Conservation (phyloP, 208 protist genomes). For the Trypanosoma boissoni region DNA sequence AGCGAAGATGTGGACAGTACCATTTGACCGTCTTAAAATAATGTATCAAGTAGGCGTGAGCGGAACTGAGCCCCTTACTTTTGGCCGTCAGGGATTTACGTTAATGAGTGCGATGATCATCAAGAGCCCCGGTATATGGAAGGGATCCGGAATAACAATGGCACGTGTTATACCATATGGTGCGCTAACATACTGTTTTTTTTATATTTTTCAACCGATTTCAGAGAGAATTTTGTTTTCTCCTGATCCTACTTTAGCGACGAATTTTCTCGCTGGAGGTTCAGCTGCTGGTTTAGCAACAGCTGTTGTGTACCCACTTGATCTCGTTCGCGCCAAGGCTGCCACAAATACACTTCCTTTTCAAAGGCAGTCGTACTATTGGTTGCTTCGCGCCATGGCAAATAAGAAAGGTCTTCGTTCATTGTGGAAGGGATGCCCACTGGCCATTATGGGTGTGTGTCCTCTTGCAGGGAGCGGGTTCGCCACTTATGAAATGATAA, state of each 20-base stretch:
- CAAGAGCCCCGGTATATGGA: slow-evolving; percentile 80
- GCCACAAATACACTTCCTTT: slow-evolving; percentile 31
- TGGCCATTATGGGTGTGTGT: slow-evolving; percentile 88
- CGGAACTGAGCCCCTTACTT: slow-evolving; percentile 22
- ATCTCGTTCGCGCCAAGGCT: slow-evolving; percentile 82
- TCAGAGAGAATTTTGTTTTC: slow-evolving; percentile 67
- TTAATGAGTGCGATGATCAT: slow-evolving; percentile 49
- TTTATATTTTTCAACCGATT: slow-evolving; percentile 88
- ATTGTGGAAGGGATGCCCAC: slow-evolving; percentile 74
- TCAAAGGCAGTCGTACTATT: slow-evolving; percentile 71
- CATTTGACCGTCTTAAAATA: slow-evolving; percentile 93
- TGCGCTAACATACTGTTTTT: slow-evolving; percentile 89
- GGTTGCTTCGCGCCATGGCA: slow-evolving; percentile 64
- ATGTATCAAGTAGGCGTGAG: slow-evolving; percentile 87
- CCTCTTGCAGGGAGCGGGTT: slow-evolving; percentile 89
- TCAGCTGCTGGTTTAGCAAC: slow-evolving; percentile 82
- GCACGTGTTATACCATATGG: slow-evolving; percentile 93
- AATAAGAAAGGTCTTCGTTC: slow-evolving; percentile 45
- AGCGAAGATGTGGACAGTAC: slow-evolving; percentile 87
- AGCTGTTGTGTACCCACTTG: slow-evolving; percentile 89
- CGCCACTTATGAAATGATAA: slow-evolving; percentile 86
- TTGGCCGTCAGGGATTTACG: slow-evolving; percentile 29
- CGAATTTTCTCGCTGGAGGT: slow-evolving; percentile 81
- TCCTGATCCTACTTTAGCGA: slow-evolving; percentile 57
- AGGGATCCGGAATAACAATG: slow-evolving; percentile 88